These are phyloP conservation scores for Aspergillus saccharolyticus DNA, from an alignment of 495 filamentous ascomycete genomes.

Conservation along the genomic window DNA sequence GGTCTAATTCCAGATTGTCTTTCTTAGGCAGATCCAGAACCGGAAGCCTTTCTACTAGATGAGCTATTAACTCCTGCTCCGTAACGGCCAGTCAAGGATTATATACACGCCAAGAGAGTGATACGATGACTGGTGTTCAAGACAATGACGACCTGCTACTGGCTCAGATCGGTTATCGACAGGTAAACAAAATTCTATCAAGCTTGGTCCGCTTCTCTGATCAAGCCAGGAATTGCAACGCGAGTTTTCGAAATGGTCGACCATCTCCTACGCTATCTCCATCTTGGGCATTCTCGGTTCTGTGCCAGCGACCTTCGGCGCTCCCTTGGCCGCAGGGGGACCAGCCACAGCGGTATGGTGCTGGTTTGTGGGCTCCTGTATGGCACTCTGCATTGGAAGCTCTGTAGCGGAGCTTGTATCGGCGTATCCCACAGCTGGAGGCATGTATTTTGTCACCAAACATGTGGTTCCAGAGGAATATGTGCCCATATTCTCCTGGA, in stretches of 20 bases:
- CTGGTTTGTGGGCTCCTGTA: constrained; percentile 63
- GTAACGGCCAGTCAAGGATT: not conserved
- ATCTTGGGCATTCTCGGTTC: constrained; percentile 66
- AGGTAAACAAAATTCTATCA: constrained; percentile 36
- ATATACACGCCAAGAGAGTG: not conserved
- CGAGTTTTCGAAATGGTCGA: constrained; percentile 71
- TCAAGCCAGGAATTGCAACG: constrained; percentile 51
- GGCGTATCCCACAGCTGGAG: constrained; percentile 59
- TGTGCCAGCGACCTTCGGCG: constrained; percentile 63
- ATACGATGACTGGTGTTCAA: constrained; percentile 44
- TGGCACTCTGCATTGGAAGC: constrained; percentile 64
- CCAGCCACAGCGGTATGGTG: constrained; percentile 69
- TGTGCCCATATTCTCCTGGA: constrained; percentile 55
- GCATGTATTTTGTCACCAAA: constrained; percentile 63
- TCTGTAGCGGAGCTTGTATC: constrained; percentile 61
- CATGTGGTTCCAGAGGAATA: constrained; percentile 53
- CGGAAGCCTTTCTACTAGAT: not conserved
- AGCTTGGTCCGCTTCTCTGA: not conserved
- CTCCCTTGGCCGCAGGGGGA: constrained; percentile 59
- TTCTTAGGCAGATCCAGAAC: not conserved
- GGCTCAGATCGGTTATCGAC: constrained; percentile 63
- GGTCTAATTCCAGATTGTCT: not conserved
- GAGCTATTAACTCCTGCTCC: not conserved
- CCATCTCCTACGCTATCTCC: constrained; percentile 68
- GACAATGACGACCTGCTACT: constrained; percentile 63